Conservation (phyloP, 257 asterid species). For the Solanum sejunctum region DNA sequence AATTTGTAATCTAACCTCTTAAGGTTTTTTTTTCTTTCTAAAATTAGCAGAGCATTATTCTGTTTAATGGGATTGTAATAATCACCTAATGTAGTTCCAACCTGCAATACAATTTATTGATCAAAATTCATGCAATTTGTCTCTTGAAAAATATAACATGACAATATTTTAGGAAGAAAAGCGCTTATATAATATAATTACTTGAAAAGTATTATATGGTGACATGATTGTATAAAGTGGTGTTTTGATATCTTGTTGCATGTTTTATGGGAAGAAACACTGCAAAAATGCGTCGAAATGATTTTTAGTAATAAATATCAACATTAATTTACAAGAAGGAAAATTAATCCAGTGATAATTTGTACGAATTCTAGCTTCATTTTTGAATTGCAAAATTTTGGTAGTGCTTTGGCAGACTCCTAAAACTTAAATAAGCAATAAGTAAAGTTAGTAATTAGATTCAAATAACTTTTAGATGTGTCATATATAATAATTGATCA, state of each 20-base stretch:
- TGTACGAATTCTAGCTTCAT: background rate
- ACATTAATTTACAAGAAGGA: background rate
- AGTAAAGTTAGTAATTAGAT: background rate
- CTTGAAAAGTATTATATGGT: background rate
- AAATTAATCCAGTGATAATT: background rate
- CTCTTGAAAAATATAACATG: background rate
- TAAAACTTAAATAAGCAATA: background rate
- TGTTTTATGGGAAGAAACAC: background rate
- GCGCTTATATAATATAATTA: background rate
- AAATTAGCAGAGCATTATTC: background rate
- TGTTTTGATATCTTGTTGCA: background rate
- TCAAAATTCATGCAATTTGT: background rate
- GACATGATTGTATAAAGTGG: background rate
- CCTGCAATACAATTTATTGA: background rate
- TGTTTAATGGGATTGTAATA: background rate
- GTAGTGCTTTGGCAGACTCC: background rate
- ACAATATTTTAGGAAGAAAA: background rate
- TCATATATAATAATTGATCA: background rate
- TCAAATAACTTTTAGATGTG: no score
- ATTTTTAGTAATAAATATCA: background rate
- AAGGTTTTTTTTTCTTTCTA: background rate
- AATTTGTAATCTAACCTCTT: background rate
- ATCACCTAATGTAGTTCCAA: background rate
- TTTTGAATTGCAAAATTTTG: background rate
- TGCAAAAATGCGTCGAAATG: background rate